phyloP scores from a whole-genome alignment of 306 rosid genomes.

The Cajanus cajan region DNA sequence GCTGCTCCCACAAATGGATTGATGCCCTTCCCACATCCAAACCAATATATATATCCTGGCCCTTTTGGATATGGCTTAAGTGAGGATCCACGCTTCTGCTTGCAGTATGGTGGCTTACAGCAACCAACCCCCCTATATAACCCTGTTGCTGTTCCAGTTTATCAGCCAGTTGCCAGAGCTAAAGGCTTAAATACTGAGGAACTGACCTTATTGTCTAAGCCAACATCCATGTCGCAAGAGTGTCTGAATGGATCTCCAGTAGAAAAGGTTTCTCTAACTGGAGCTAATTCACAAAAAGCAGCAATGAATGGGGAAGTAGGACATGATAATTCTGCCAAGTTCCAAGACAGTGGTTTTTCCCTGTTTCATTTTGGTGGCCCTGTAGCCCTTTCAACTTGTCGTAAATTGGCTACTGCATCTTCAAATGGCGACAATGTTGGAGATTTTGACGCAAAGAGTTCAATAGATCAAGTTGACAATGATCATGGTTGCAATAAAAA shows the following conservation, averaged over 20 bases:
- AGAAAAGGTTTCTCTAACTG: slow-evolving; percentile 43
- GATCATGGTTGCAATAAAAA: slow-evolving; percentile 55
- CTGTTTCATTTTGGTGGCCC: slow-evolving; percentile 98
- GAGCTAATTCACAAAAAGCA: slow-evolving; percentile 39
- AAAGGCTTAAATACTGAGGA: slow-evolving; percentile 51
- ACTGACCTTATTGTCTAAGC: slow-evolving; percentile 37
- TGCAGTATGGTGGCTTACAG: slow-evolving; percentile 81
- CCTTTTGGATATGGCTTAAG: slow-evolving; percentile 79
- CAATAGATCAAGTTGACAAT: slow-evolving; percentile 46
- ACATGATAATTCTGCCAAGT: slow-evolving; percentile 48
- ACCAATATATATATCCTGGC: slow-evolving; percentile 64
- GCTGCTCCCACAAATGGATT: slow-evolving; percentile 64
- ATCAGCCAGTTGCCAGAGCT: slow-evolving; percentile 60
- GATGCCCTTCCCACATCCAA: slow-evolving; percentile 64
- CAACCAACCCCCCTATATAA: slow-evolving; percentile 67
- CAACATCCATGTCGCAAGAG: slow-evolving; percentile 46
- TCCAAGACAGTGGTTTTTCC: slow-evolving; percentile 57
- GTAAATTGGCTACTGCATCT: slow-evolving; percentile 43
- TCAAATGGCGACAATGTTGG: slow-evolving; percentile 42
- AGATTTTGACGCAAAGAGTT: slow-evolving; percentile 39
- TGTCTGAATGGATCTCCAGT: slow-evolving; percentile 38
- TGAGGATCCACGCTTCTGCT: slow-evolving; percentile 69
- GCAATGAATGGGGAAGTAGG: slow-evolving; percentile 39
- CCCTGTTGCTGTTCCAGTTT: slow-evolving; percentile 61
- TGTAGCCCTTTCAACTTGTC: slow-evolving; percentile 61